Base-by-base conservation (phyloP, 2,329 filamentous ascomycete species). In the Chaetomium globosum region DNA sequence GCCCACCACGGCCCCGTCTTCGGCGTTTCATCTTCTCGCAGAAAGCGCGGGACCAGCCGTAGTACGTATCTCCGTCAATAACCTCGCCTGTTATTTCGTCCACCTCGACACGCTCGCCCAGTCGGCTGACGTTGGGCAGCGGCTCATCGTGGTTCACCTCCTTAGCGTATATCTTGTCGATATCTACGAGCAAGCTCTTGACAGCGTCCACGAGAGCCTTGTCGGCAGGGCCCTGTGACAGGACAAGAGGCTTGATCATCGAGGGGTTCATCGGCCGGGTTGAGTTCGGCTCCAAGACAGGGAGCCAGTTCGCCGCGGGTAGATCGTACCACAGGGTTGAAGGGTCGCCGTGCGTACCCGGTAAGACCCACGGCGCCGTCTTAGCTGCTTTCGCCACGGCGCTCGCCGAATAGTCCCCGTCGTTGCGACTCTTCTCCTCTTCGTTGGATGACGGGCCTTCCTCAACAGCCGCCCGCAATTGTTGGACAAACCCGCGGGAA, bases 1-100 rank as follows among this genome's bases (percentile, higher is more conserved):
- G 59, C 4, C 26, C 39, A 26, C 33, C 54, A 2, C 33, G 56
- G 4, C 33, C 67, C 30, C 60, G 63, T 26, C 64, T 64, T 46
- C 84, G 80, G 59, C 81, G 78, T 77, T 89, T 92, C 89, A 95
- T 95, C 73, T 89, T 90, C 70, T 91, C 82, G 74, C 91, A 96
- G 71, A 96, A 95, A 0, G 81, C 80, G 48, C 85, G 84, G 5
- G 92, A 94, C 93, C 93, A 96, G 67, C 92, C 93, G 74, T 96
- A 96, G 75, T 96, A 96, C 0, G 90, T 91, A 68, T 91, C 88
- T 1, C 88, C 88, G 7, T 83, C 81, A 7, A 88, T 74, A 1
- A 88, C 78, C 2, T 89, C 85, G 0, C 88, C 88, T 0, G 85
- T 89, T n/a, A 85, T 78, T 69, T 89, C 86, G 70, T 92, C 87